Conservation (phyloP, 1,139 yeast genomes). For the Geotrichum macrosporum region DNA sequence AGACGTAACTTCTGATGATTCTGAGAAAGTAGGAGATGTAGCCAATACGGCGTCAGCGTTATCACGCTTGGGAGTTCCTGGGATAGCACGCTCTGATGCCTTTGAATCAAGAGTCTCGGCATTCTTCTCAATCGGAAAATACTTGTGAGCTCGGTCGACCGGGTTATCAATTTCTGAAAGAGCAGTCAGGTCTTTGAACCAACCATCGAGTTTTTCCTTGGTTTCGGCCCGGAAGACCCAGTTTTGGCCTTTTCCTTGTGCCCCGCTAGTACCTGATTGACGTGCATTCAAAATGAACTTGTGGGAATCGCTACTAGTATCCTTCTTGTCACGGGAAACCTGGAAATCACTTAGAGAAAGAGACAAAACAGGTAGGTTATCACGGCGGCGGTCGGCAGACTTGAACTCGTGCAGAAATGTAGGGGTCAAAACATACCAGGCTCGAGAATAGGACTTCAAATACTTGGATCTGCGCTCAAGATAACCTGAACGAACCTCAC, state of each 20-base stretch:
- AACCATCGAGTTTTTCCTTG: constrained; percentile 69
- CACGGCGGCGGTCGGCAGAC: constrained; percentile 73
- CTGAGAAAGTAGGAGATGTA: constrained; percentile 30
- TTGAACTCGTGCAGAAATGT: constrained; percentile 87
- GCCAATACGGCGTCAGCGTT: constrained; percentile 14
- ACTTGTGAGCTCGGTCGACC: constrained; percentile 26
- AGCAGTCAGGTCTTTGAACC: constrained; percentile 75
- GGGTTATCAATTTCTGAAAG: constrained; percentile 54
- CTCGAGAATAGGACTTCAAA: constrained; percentile 80
- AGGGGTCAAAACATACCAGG: constrained; percentile 89
- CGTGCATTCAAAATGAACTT: constrained; percentile 78
- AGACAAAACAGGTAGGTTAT: constrained; percentile 80
- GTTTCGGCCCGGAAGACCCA: constrained; percentile 89
- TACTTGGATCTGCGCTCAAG: constrained; percentile 88
- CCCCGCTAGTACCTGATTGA: constrained; percentile 49
- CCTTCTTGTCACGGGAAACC: constrained; percentile 66
- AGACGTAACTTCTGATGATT: constrained; percentile 34
- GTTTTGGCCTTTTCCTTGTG: constrained; percentile 72
- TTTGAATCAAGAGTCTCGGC: constrained; percentile 10
- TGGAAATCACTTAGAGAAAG: constrained; percentile 75
- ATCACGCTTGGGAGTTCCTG: too few relatives aligned
- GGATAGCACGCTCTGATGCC: constrained; percentile 24
- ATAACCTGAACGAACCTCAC: constrained; percentile 70
- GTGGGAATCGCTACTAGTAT: constrained; percentile 55
- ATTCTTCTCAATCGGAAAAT: constrained; percentile 22